Base-by-base conservation (phyloP, 2,329 filamentous ascomycete species). In the Pleomassaria siparia region DNA sequence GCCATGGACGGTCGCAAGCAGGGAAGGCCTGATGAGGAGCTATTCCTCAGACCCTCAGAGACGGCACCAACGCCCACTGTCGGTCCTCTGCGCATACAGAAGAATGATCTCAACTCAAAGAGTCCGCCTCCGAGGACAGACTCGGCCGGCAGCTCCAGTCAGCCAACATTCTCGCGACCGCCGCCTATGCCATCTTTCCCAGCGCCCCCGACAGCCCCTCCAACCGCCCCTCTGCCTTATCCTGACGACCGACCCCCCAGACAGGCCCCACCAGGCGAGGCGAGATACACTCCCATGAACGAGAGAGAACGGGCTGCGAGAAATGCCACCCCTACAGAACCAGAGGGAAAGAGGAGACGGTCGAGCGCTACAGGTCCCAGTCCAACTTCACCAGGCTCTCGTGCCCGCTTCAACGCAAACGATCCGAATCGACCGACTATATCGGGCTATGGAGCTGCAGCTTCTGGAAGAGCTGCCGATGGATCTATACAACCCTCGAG, bases 21-120 rank as follows among this genome's bases (percentile, higher is more conserved):
- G 65, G 86, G 86, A 61, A 77, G 86, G 58, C 82, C 86, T 21
- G 87, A 90, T 24, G 86, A 91, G 72, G 89, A 92, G 79, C 86
- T 95, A 76, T 92, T 95, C 75, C 81, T 95, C 55, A 72, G 78
- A 35, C 51, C 72, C 66, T 43, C 55, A 26, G 61, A 70, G 42
- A 74, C 71, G 46, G 71, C 72, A 37, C 84, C 90, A 62, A 90
- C 88, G 62, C 88, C 90, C 48, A 89, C 88, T 15, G 82, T 95
- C 59, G 88, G 88, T 62, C 91, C 91, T 50, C 73, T 96, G 72
- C 84, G 89, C 64, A 95, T 95, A 69, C 86, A 86, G 75, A 95
- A 95, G 72, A 84, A 86, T 47, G 82, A 84, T 63, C 73, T 41
- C 61, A 72, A 29, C 22, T 74, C 78, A 40, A 73, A 63, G 57